Evolutionary conservation across 192 early-diverging fungal genomes (phyloP).

Genomic region (Podochytrium sp.): DNA sequence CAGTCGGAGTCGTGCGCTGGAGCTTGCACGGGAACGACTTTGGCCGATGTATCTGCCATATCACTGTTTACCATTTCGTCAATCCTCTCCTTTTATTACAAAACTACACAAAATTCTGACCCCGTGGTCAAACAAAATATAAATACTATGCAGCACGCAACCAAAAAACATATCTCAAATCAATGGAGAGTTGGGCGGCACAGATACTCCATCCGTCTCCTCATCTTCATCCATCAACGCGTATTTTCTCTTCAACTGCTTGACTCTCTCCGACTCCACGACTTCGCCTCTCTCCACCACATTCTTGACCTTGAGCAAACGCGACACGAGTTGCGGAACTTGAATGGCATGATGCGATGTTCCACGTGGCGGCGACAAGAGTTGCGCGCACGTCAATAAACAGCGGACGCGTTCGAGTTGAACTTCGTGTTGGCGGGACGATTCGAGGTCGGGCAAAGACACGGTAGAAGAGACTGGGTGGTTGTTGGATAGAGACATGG

Average conservation of each 20-base stretch:
- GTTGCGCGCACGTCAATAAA: not conserved
- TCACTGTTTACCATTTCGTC: no score
- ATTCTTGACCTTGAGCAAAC: not conserved
- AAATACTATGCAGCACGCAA: no score
- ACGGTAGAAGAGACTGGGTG: not conserved
- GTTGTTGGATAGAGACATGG: not conserved
- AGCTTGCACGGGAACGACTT: no score
- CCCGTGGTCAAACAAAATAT: no score
- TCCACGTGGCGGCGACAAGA: not conserved
- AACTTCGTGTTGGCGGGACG: not conserved
- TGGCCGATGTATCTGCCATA: no score
- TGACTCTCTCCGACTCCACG: not conserved
- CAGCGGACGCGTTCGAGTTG: not conserved
- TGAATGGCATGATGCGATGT: not conserved
- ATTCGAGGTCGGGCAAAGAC: not conserved
- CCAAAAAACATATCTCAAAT: not conserved
- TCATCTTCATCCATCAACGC: not conserved
- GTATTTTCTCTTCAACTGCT: not conserved
- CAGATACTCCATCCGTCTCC: not conserved
- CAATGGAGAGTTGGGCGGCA: not conserved
- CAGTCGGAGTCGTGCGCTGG: no score
- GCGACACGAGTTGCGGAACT: not conserved
- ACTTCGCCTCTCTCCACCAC: not conserved
- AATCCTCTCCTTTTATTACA: no score
- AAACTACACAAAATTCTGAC: no score